Evolutionary conservation across 2,329 filamentous ascomycete species (phyloP), one percentile per base, ranked within the genome.

Genomic region (Phyllachora maydis): DNA sequence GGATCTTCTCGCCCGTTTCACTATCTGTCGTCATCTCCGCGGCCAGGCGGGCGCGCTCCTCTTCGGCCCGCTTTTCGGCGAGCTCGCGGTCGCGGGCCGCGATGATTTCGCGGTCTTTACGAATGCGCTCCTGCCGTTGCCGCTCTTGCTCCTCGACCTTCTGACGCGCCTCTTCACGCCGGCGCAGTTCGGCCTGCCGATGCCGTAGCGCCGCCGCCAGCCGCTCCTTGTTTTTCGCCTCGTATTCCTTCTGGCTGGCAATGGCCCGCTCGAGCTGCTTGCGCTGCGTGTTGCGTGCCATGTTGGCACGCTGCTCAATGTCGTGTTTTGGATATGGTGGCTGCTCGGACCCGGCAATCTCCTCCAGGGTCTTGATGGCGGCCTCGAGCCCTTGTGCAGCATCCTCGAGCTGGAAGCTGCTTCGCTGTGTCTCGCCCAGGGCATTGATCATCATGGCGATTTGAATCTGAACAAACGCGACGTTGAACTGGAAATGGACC

Each of bases 391-490:
- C 88, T 11, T 67, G 58, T 1, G 71, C 67, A 1, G 85, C 83
- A 25, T 73, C 65, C 40, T 91, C 64, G 6, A 98, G 68, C 38
- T 95, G 82, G 29, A 65, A 61, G 3, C 85, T 58, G 0, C 75
- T 77, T 23, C 82, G 71, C 40, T 83, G 70, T 5, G 65, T 65
- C 42, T 93, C 79, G 4, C 65, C 58, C 25, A 92, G 56, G 17
- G 55, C 59, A 46, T 81, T 73, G 26, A 93, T 69, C 15, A 76
- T 66, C 21, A 75, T 74, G 11, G 85, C 85, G 26, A 95, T 70
- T 45, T 93, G 83, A 31, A 92, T 90, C 42, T 95, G 88, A 14
- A 95, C 79, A 41, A 93, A 98, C 1, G 88, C 88, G 14, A 98
- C 78, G 40, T 98, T 98, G 62, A 98, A 98, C 45, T 88, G 81